Evolutionary conservation across 2,329 filamentous ascomycete species (phyloP), one percentile per base, ranked within the genome.

Genomic region (Trichoderma koningiopsis): DNA sequence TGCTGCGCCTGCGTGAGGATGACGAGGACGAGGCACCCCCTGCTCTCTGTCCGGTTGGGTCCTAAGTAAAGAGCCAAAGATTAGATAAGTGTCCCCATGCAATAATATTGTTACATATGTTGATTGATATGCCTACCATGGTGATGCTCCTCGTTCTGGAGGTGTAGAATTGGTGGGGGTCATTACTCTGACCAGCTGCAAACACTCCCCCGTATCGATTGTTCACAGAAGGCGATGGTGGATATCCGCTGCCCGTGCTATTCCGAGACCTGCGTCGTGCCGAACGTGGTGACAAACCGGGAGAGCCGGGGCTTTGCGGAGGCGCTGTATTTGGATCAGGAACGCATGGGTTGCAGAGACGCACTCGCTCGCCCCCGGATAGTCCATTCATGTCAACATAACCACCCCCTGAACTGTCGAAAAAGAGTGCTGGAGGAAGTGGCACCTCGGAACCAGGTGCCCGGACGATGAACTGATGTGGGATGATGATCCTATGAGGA

Each of bases 401-500:
- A 71, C 81, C 75, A 57, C 80, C 73, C 71, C 76, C 76, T 2
- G 84, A 76, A 66, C 80, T 75, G 71, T 83, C 78, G 71, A 79
- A 78, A 73, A 83, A 75, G 19, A 80, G 65, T 33, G 76, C 75
- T 35, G 76, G 75, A 72, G 80, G 74, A 71, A 80, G 72, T 71
- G 78, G 74, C 70, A 80, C 75, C 70, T 85, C 83, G 47, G 78
- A 71, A 68, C 78, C 84, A 0, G 92, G 91, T 3, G 92, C 92
- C 59, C 91, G 91, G 31, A 97, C 94, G 72, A 98, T 97, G 78
- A 93, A 98, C 77, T 96, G 92, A 72, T 94, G 88, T 0, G 95
- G 95, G 72, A 98, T 97, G 4, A 92, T 97, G 77, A 98, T 98
- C 71, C 94, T 89, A 79, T 98, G 95, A 4, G 95, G 95, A 3